Percentiles rank a stretch among this genome's conserved stretches.
These are phyloP conservation scores for Rhododendron vialii DNA, from an alignment of 148 eudicot genomes.

Conservation along the genomic window DNA sequence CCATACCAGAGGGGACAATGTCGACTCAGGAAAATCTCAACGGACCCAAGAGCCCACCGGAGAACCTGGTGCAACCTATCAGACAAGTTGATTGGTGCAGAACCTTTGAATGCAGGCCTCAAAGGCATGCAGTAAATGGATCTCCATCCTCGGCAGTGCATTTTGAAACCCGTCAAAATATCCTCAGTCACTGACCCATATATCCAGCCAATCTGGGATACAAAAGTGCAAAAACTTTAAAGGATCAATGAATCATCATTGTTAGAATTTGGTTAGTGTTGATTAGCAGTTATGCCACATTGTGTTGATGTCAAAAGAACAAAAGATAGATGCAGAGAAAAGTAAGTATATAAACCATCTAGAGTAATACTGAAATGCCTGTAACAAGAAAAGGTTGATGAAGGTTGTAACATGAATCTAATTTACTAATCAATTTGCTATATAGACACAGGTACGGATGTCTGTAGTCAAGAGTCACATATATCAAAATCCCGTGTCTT, in stretches of 20 bases:
- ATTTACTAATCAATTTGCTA: not conserved
- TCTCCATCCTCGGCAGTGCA: slow-evolving; percentile 99
- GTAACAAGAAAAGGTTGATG: not conserved
- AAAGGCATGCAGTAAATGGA: slow-evolving; percentile 97
- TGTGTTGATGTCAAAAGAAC: not conserved
- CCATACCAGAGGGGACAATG: slow-evolving; percentile 99
- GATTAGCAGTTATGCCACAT: not conserved
- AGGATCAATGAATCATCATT: not conserved
- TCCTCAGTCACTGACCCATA: slow-evolving; percentile 98
- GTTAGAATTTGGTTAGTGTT: not conserved
- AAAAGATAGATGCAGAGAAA: not conserved
- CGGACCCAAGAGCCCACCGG: slow-evolving; percentile 96
- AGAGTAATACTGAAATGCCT: not conserved
- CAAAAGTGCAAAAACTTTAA: not conserved
- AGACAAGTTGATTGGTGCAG: slow-evolving; percentile 96
- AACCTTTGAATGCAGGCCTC: slow-evolving; percentile 98
- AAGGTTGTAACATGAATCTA: not conserved
- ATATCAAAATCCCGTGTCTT: not conserved
- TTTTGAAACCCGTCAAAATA: slow-evolving; percentile 92
- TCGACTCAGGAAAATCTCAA: slow-evolving; percentile 91
- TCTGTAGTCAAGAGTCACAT: not conserved
- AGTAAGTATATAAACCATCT: not conserved
- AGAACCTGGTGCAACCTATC: slow-evolving; percentile 96
- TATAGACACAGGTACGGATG: not conserved
- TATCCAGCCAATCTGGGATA: slow-evolving; percentile 92